Conservation (phyloP, 768 basidiomycete species). For the Flagelloscypha sp. region DNA sequence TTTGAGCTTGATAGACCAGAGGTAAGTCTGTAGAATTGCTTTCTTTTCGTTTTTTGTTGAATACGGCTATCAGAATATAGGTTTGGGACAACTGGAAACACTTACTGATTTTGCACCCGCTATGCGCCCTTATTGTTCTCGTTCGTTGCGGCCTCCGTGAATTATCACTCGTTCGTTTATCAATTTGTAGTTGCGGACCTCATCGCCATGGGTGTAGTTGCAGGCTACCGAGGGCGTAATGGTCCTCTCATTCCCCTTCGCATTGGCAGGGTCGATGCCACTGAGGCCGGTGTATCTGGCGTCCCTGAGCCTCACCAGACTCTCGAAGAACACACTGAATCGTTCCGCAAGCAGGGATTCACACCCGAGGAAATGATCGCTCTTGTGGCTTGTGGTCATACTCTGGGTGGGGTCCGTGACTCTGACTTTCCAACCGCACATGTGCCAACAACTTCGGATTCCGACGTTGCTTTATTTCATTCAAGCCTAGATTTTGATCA, state of each 20-base stretch:
- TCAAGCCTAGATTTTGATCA: too few species aligned
- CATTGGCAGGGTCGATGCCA: conserved; percentile 16
- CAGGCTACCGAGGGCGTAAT: conserved; percentile 9
- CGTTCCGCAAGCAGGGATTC: conserved; percentile 7
- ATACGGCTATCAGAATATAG: conserved; percentile 48
- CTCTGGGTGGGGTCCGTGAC: conserved; percentile 40
- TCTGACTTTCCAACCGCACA: conserved; percentile 39
- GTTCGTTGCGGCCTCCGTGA: conserved; percentile 19
- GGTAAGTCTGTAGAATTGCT: conserved; percentile 3
- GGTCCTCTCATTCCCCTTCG: conserved; percentile 15
- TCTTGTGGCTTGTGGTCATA: conserved; percentile 47
- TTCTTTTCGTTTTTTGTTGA: neutral
- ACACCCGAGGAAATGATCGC: neutral
- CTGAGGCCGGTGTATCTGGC: conserved; percentile 15
- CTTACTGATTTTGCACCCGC: conserved; percentile 32
- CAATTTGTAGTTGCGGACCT: conserved; percentile 12
- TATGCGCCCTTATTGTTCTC: conserved; percentile 35
- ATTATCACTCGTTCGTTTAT: neutral
- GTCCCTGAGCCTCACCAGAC: conserved; percentile 9
- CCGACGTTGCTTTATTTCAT: too few species aligned
- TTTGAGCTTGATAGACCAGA: conserved; percentile 13
- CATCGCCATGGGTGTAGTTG: conserved; percentile 11
- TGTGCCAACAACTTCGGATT: conserved; percentile 20
- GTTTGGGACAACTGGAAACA: conserved; percentile 36
- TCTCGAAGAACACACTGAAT: conserved; percentile 7